Evolutionary conservation across 768 basidiomycete species (phyloP), one percentile per base, ranked within the genome.

Genomic region (Pleurotus tuoliensis): DNA sequence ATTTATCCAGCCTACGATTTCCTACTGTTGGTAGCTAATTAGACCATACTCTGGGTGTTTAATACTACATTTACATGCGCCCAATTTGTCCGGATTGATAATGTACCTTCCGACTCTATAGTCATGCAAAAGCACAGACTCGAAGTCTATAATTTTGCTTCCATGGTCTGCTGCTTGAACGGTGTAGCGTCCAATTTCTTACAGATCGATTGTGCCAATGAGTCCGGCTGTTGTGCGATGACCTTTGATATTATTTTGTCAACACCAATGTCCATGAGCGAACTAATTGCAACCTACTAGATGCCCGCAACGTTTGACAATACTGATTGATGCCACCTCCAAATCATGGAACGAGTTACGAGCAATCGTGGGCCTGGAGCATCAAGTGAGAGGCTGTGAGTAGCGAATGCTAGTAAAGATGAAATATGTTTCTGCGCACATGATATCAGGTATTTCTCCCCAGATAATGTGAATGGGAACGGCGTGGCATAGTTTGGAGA

Each of bases 401-500:
- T 48, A 24, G 9, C 47, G 47, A 7, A 22, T 27, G 22, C 20
- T 48, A 15, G 30, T 9, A 48, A 27, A 27, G 47, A 11, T 48
- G 22, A n/a, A 24, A 13, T 5, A 24, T 13, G n/a, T 1, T 2
- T 24, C n/a, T n/a, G 24, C 73, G 56, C 61, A 81, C 79, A 80
- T 66, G n/a, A 79, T 59, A 41, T 80, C 76, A 34, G 72, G 70
- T n/a, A 66, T 63, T 5, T 64, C 67, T 25, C 77, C 78, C 76
- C 78, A 82, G n/a, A 82, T 72, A 24, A 79, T 47, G 60, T 82
- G 81, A 6, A 80, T 59, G 16, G 79, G 76, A 5, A 78, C 44
- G 0, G 61, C 57, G 48, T 61, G 62, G 47, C 71, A 73, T 8
- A 81, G 60, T 34, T 69, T 64, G 4, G 61, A 63, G 1, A 80